phyloP scores from a whole-genome alignment of 228 moss, liverwort and hornwort species.

The Sphagnum magellanicum region DNA sequence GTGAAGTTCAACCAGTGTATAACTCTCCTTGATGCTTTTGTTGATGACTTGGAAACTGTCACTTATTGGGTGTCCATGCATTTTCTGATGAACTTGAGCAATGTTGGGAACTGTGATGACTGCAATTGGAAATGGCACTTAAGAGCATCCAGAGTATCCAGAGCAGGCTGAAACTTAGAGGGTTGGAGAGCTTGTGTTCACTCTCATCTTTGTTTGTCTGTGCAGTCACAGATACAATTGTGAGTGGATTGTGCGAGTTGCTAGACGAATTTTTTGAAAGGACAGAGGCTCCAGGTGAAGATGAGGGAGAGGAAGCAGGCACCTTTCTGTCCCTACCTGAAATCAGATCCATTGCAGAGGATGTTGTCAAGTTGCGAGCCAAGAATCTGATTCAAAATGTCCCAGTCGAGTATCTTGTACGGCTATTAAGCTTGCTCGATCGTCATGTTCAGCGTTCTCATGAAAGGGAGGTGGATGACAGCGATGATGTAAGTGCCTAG shows the following conservation, averaged over 20 bases:
- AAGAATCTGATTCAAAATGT: conserved; percentile 66
- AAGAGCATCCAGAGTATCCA: no score
- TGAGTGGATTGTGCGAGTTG: conserved; percentile 62
- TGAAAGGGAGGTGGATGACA: conserved; percentile 71
- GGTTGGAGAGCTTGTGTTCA: neutral
- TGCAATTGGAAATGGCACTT: no score
- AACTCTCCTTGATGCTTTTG: neutral
- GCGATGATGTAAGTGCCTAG: conserved; percentile 58
- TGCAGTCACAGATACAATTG: conserved; percentile 33
- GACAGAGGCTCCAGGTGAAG: conserved; percentile 63
- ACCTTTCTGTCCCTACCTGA: conserved; percentile 61
- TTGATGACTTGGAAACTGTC: no score
- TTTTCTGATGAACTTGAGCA: no score
- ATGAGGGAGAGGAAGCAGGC: conserved; percentile 69
- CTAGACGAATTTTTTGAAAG: conserved; percentile 81
- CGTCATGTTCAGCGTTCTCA: conserved; percentile 69
- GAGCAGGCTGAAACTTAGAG: no score
- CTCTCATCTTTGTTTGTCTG: neutral
- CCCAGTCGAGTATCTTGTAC: conserved; percentile 53
- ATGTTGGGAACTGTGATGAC: no score
- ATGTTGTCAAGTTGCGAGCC: conserved; percentile 57
- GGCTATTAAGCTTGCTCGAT: conserved; percentile 75
- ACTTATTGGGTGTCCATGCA: no score
- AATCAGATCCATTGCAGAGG: conserved; percentile 63
- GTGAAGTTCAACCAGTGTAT: conserved; percentile 33